A percentile compares a stretch with the other conserved stretches of the same genome.
These are phyloP conservation scores for Fusarium chaquense DNA, from an alignment of 2,329 filamentous ascomycete genomes.

Conservation along the genomic window DNA sequence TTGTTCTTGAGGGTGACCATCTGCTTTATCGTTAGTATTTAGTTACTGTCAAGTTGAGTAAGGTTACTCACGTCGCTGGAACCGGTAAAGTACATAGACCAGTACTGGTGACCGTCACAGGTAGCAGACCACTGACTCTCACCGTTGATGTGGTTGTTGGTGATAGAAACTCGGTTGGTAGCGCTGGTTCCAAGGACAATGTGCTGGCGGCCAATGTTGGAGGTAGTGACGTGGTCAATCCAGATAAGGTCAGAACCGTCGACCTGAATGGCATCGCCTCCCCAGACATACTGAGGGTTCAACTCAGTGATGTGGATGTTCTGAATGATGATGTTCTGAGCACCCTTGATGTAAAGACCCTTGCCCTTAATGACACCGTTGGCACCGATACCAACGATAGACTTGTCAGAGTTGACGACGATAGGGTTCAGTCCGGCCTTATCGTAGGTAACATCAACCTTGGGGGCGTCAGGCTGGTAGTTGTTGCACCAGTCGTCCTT, in stretches of 20 bases:
- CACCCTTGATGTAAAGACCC: conserved; percentile 61
- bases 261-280: conserved; percentile 68
- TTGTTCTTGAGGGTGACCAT: conserved; percentile 69
- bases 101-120: conserved; percentile 71
- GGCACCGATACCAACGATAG: conserved; percentile 64
- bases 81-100: conserved; percentile 68
- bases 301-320: conserved; percentile 67
- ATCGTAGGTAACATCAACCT: conserved; percentile 60
- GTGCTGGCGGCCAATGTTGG: conserved; percentile 70
- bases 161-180: conserved; percentile 69
- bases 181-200: conserved; percentile 67
- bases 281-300: conserved; percentile 70
- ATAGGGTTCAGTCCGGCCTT: conserved; percentile 65
- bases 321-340: conserved; percentile 70
- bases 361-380: conserved; percentile 69
- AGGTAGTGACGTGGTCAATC: conserved; percentile 68
- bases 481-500: conserved; percentile 70
- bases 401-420: conserved; percentile 68
- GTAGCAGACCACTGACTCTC: conserved; percentile 65
- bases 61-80: conserved; percentile 56
- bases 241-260: conserved; percentile 60
- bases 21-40: not conserved
- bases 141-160: conserved; percentile 68
- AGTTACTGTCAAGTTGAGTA: fast-evolving
- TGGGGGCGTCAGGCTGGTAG: conserved; percentile 65